Conservation (phyloP, 2,329 filamentous ascomycete species). For the Geosmithia morbida region DNA sequence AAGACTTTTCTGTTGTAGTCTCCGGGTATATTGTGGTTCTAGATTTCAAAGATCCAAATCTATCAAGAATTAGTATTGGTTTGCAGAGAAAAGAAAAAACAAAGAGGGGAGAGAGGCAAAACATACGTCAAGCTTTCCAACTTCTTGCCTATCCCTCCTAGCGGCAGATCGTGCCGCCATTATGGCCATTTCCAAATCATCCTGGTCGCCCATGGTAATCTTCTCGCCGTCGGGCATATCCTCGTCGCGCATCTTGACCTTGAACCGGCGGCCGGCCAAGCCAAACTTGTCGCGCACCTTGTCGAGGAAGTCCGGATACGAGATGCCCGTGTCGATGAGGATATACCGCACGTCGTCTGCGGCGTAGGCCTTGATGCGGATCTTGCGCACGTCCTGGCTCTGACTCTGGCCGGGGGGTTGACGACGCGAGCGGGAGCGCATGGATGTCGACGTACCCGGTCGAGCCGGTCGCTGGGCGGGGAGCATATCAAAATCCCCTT, state of each 20-base stretch:
- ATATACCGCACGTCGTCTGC: conserved; percentile 85
- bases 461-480: conserved; percentile 31
- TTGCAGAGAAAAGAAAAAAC: neutral
- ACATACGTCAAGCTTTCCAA: conserved; percentile 90
- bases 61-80: conserved; percentile 8
- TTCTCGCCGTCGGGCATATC: conserved; percentile 66
- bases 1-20: no score
- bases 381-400: conserved; percentile 48
- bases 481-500: conserved; percentile 70
- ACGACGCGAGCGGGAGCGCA: conserved; percentile 40
- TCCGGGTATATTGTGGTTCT: conserved; percentile 13
- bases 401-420: conserved; percentile 22
- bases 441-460: conserved; percentile 26
- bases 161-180: conserved; percentile 53
- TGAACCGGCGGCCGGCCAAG: conserved; percentile 55
- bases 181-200: conserved; percentile 84
- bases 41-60: conserved; percentile 32
- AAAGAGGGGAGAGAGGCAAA: no score
- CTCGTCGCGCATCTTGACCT: conserved; percentile 80
- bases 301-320: conserved; percentile 64
- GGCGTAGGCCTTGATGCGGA: conserved; percentile 83
- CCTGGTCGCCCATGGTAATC: conserved; percentile 94
- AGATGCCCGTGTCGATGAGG: conserved; percentile 60
- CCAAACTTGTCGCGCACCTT: conserved; percentile 80
- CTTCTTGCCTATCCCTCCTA: conserved; percentile 60